These are phyloP conservation scores for Erythrobasidium yunnanense DNA, from an alignment of 768 basidiomycete species.

Conservation along the genomic window DNA sequence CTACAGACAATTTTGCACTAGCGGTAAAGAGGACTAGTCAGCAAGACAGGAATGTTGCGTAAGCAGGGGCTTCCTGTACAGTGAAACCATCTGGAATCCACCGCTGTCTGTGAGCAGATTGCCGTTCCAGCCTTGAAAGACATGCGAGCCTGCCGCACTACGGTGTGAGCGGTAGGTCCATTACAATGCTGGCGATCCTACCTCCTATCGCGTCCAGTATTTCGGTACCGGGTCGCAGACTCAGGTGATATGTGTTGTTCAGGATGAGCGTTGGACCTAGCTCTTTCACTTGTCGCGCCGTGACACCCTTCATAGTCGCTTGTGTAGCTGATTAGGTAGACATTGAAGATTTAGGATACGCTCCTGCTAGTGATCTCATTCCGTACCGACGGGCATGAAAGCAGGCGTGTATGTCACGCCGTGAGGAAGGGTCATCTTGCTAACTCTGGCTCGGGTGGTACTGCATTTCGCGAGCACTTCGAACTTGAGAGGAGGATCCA, in stretches of 20 bases:
- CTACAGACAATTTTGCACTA: conserved; percentile 43
- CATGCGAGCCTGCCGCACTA: conserved; percentile 52
- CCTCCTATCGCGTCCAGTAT: conserved; percentile 66
- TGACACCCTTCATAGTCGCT: conserved; percentile 82
- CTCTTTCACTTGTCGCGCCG: conserved; percentile 47
- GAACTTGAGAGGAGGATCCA: conserved; percentile 52
- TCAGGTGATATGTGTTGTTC: conserved; percentile 83
- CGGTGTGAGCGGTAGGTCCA: background rate
- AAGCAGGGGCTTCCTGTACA: conserved; percentile 55
- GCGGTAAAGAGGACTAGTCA: conserved; percentile 42
- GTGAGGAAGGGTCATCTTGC: conserved; percentile 75
- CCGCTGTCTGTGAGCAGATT: conserved; percentile 76
- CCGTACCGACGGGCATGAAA: conserved; percentile 25
- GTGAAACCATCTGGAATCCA: conserved; percentile 59
- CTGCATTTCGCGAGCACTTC: conserved; percentile 68
- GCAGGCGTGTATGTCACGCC: conserved; percentile 39
- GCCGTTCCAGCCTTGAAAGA: conserved; percentile 74
- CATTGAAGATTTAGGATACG: no score
- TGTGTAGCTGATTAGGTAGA: conserved; percentile 47
- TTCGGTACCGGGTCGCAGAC: conserved; percentile 68
- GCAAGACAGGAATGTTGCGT: background rate
- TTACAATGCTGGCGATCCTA: conserved; percentile 34
- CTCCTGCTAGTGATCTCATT: no score
- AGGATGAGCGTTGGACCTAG: conserved; percentile 58
- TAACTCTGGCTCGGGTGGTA: conserved; percentile 71